phyloP scores from a whole-genome alignment of 1,139 yeast genomes.

The Kluyveromyces sp. region DNA sequence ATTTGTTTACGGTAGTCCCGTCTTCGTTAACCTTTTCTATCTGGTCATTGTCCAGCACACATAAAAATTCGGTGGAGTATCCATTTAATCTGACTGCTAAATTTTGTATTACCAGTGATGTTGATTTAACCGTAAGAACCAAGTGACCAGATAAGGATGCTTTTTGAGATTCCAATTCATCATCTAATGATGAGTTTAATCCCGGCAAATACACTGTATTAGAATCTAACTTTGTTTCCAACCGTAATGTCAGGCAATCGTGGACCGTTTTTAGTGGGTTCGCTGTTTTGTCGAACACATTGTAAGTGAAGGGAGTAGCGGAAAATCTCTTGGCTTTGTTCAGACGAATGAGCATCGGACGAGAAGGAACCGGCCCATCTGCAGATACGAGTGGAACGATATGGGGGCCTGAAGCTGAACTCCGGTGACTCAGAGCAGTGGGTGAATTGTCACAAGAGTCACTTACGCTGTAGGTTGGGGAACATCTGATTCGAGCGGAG shows the following conservation, averaged over 20 bases:
- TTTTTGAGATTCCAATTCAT: conserved; percentile 2
- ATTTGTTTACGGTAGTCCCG: not conserved
- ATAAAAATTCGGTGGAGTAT: conserved; percentile 8
- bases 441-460: too few species aligned
- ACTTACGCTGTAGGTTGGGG: too few species aligned
- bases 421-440: too few species aligned
- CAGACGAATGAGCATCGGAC: not conserved
- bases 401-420: too few species aligned
- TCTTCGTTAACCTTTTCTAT: not conserved
- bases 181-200: not conserved
- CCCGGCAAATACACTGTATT: conserved; percentile 7
- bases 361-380: not conserved
- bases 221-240: conserved; percentile 5
- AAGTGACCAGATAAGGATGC: conserved; percentile 7
- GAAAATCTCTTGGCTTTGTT: not conserved
- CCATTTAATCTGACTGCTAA: conserved; percentile 10
- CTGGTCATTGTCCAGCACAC: not conserved
- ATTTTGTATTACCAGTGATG: conserved; percentile 3
- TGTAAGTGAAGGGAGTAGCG: not conserved
- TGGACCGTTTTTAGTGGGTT: conserved; percentile 5
- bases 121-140: conserved; percentile 7
- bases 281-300: not conserved
- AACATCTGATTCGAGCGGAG: too few species aligned
- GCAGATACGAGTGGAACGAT: not conserved
- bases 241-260: conserved; percentile 5